Conservation (phyloP, 495 filamentous ascomycete species). For the Xeromyces bisporus region DNA sequence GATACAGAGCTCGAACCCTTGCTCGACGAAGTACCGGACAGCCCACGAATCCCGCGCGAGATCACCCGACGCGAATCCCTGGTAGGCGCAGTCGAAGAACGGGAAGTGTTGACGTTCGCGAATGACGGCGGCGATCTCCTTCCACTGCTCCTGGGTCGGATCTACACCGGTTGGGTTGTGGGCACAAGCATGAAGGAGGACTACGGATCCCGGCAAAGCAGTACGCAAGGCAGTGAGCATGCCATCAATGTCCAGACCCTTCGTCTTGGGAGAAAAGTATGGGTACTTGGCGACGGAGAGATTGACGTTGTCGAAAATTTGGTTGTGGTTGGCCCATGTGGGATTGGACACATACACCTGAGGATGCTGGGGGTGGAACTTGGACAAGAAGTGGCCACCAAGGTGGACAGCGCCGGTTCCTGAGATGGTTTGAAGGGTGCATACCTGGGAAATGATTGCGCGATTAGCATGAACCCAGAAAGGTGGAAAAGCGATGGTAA, state of each 20-base stretch:
- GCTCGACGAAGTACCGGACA: conserved; percentile 79
- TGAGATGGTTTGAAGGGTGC: conserved; percentile 41
- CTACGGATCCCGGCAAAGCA: conserved; percentile 62
- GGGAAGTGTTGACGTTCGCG: conserved; percentile 70
- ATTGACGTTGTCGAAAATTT: conserved; percentile 89
- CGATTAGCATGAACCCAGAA: too few relatives aligned
- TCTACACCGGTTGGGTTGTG: conserved; percentile 98
- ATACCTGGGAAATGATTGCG: conserved; percentile 17
- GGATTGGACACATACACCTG: conserved; percentile 80
- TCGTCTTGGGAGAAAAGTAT: conserved; percentile 77
- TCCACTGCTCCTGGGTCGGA: conserved; percentile 88
- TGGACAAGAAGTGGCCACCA: conserved; percentile 37
- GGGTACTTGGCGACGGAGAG: conserved; percentile 70
- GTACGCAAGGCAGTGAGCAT: conserved; percentile 51
- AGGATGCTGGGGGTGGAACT: conserved; percentile 30
- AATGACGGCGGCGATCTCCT: conserved; percentile 63
- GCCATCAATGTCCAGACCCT: conserved; percentile 79
- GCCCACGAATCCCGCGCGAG: conserved; percentile 74
- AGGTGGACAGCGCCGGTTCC: conserved; percentile 43
- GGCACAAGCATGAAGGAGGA: conserved; percentile 90
- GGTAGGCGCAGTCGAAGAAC: conserved; percentile 97
- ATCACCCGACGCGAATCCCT: conserved; percentile 92
- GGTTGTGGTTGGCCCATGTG: conserved; percentile 97
- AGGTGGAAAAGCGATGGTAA: too few relatives aligned
- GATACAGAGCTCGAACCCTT: conserved; percentile 89